A percentile compares a stretch with the other conserved stretches of the same genome.
Evolutionary conservation across 106 monocot species (phyloP).

Genomic region (Dactylorhiza incarnata): DNA sequence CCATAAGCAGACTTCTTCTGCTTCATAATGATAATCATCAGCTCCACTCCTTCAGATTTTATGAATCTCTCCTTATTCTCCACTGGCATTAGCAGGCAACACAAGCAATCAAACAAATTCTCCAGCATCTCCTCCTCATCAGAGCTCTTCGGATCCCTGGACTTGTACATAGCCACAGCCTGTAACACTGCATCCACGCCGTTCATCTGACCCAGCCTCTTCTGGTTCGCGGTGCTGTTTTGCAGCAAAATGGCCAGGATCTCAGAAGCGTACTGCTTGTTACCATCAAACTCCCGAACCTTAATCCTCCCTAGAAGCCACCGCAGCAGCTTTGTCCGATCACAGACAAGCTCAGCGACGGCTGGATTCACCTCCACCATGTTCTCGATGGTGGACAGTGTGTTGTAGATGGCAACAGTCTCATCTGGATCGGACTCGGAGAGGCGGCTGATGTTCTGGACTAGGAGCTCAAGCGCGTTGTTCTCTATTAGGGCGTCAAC

Average conservation of each 20-base stretch:
- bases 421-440: constrained; percentile 89
- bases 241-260: constrained; percentile 88
- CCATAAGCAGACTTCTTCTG: constrained; percentile 93
- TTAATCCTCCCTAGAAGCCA: constrained; percentile 74
- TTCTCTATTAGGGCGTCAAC: constrained; percentile 78
- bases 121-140: constrained; percentile 99
- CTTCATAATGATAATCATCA: constrained; percentile 99
- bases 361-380: constrained; percentile 76
- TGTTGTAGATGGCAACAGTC: constrained; percentile 68
- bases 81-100: constrained; percentile 86
- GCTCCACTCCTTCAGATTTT: constrained; percentile 82
- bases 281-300: constrained; percentile 80
- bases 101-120: constrained; percentile 92
- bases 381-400: constrained; percentile 74
- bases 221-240: constrained; percentile 84
- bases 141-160: constrained; percentile 80
- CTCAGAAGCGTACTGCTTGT: constrained; percentile 86
- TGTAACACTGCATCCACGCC: constrained; percentile 88
- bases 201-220: constrained; percentile 87
- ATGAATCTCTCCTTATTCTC: constrained; percentile 97
- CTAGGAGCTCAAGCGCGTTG: constrained; percentile 76
- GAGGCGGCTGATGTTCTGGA: constrained; percentile 70
- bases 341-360: constrained; percentile 79
- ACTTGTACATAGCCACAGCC: constrained; percentile 96
- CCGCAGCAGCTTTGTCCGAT: constrained; percentile 70